Evolutionary conservation across 768 basidiomycete species (phyloP), one percentile per base, ranked within the genome.

Genomic region (Fistulinella prunicolor): DNA sequence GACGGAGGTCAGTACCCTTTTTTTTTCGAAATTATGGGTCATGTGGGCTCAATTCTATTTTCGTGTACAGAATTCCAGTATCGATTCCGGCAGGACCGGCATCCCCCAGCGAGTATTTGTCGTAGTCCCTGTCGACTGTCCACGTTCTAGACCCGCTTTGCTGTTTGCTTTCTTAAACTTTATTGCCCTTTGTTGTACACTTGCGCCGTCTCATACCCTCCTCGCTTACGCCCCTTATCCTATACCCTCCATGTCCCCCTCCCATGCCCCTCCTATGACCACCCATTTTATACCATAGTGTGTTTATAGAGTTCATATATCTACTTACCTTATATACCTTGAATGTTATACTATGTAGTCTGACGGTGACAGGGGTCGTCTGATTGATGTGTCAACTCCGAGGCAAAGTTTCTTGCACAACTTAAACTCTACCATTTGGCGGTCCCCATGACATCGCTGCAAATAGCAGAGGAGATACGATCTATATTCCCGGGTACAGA

Each of bases 391-490:
- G n/a, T n/a, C n/a, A n/a, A n/a, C n/a, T n/a, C n/a, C n/a, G n/a
- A n/a, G n/a, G n/a, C n/a, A n/a, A n/a, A n/a, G n/a, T n/a, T n/a
- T n/a, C n/a, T n/a, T n/a, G n/a, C n/a, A n/a, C n/a, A n/a, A n/a
- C n/a, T n/a, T n/a, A n/a, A n/a, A n/a, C n/a, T n/a, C n/a, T n/a
- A n/a, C n/a, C n/a, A n/a, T n/a, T n/a, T n/a, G n/a, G n/a, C n/a
- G n/a, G n/a, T 12, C 19, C n/a, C 28, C 32, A 87, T 87, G 85
- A 81, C 84, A 39, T 79, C 82, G 36, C 76, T 81, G 51, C 85
- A 89, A 57, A 85, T 91, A 55, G 87, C 88, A 17, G 82, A 88
- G 64, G 84, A 88, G 62, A 89, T 91, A 51, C 79, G 87, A 23
- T 67, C 70, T 9, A 72, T 67, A 36, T 78, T 90, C 46, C 86